Base-by-base conservation (phyloP, 768 basidiomycete species). In the Fomitopsis serialis region DNA sequence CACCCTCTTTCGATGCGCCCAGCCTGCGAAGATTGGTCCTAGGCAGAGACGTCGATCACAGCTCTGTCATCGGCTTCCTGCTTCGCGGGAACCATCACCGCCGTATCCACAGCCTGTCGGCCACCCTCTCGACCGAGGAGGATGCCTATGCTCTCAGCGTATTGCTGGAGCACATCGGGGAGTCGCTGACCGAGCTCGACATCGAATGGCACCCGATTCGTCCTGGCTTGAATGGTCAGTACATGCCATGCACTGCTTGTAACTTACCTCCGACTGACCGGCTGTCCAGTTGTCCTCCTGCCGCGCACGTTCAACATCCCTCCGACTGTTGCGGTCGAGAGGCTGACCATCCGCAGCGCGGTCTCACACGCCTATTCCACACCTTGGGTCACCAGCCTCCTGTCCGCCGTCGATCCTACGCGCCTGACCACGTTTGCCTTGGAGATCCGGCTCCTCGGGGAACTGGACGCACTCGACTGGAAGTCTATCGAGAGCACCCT, bases 391-490 rank as follows among this genome's bases (percentile, higher is more conserved):
- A 48, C 55, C 23, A 36, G 55, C 12, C 48, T 62, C 1, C 57
- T 66, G 9, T 21, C 55, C 17, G 54, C 59, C 43, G 45, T 64
- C 35, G 32, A 45, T 48, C 23, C 55, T 17, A 29, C 54, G 19
- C 13, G 36, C 12, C 35, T 64, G 13, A 54, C 60, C 21, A 52
- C 45, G 21, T 49, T 66, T 35, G 21, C 50, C 3, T 40, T 64
- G 47, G 57, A 62, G 13, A 44, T 64, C 32, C 60, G 63, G n/a
- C 57, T 66, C 3, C 55, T 64, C 29, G 63, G 65, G 8, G 35
- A 49, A 21, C 35, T 66, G 35, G 53, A 60, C 45, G 60, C 54
- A n/a, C 42, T 63, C 32, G 59, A 64, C 36, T 66, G 63, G 65
- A 53, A 35, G 17, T 45, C 34, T 23, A 27, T 63, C n/a, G 55